These are phyloP conservation scores for Tremellales sp. DNA, from an alignment of 1,284 basidiomycete genomes.

Conservation along the genomic window DNA sequence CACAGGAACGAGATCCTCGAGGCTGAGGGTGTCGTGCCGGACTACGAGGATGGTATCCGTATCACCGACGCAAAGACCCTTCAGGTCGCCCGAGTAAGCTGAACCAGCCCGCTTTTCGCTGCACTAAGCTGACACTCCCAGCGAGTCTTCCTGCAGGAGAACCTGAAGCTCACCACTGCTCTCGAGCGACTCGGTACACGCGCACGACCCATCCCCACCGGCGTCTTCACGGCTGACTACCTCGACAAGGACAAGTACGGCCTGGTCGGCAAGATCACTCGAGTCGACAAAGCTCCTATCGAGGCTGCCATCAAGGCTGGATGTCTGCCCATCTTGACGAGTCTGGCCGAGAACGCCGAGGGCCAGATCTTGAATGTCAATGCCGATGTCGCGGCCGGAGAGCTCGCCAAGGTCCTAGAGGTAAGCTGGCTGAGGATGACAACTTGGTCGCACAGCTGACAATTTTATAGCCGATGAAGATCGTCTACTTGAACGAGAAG, in stretches of 20 bases:
- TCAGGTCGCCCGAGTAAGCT: slow-evolving; percentile 66
- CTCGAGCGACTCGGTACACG: slow-evolving; percentile 89
- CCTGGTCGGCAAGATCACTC: slow-evolving; percentile 89
- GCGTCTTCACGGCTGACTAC: slow-evolving; percentile 92
- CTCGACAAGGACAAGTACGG: slow-evolving; percentile 90
- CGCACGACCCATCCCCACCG: slow-evolving; percentile 90
- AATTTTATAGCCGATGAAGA: slow-evolving; percentile 71
- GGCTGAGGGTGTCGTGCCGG: slow-evolving; percentile 80
- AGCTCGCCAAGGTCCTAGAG: slow-evolving; percentile 91
- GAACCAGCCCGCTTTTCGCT: background rate
- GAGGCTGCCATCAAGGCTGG: slow-evolving; percentile 92
- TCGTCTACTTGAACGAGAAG: slow-evolving; percentile 98
- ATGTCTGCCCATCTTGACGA: slow-evolving; percentile 87
- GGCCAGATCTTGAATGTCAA: slow-evolving; percentile 97
- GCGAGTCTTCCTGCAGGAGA: slow-evolving; percentile 93
- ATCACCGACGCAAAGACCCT: slow-evolving; percentile 92
- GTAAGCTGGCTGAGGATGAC: slow-evolving; percentile 14
- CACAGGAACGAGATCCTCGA: slow-evolving; percentile 82
- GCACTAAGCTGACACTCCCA: slow-evolving; percentile 8
- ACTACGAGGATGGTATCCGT: slow-evolving; percentile 92
- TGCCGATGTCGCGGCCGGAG: slow-evolving; percentile 92
- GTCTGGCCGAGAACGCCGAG: slow-evolving; percentile 81
- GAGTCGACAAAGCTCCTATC: slow-evolving; percentile 87
- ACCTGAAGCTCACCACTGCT: slow-evolving; percentile 83
- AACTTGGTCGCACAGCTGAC: background rate